These are phyloP conservation scores for Neopestalotiopsis clavispora DNA, from an alignment of 2,329 filamentous ascomycete species.

Conservation along the genomic window DNA sequence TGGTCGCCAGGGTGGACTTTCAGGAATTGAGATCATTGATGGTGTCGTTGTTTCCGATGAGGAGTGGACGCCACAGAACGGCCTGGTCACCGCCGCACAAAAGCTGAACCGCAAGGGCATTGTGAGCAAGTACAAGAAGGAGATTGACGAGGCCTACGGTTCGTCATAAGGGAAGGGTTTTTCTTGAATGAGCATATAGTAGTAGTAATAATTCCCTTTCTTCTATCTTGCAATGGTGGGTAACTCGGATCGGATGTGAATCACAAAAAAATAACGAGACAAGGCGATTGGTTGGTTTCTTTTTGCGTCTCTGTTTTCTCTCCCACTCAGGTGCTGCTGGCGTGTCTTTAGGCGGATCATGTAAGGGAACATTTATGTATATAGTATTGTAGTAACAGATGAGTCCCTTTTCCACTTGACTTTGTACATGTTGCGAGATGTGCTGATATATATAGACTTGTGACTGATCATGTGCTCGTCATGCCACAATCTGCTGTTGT, in stretches of 20 bases:
- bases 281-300: neutral
- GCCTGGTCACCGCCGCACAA: constrained; percentile 71
- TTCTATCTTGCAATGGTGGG: neutral
- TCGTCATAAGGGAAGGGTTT: constrained; percentile 18
- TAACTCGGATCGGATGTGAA: neutral
- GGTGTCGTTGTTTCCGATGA: constrained; percentile 74
- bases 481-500: too few relatives aligned
- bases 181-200: neutral
- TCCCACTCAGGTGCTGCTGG: neutral
- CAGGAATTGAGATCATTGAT: constrained; percentile 72
- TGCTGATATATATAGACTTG: too few relatives aligned
- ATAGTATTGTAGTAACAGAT: neutral
- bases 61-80: constrained; percentile 77
- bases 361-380: neutral
- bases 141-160: constrained; percentile 66
- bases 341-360: neutral
- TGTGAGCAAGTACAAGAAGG: constrained; percentile 62
- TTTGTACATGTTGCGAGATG: neutral
- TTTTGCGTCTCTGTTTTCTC: neutral
- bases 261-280: neutral
- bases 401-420: neutral
- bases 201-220: neutral
- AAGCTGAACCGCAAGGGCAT: constrained; percentile 76
- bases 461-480: too few relatives aligned
- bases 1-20: constrained; percentile 66